These are phyloP conservation scores for Trichoderma pleuroti DNA, from an alignment of 2,329 filamentous ascomycete genomes.

Conservation along the genomic window DNA sequence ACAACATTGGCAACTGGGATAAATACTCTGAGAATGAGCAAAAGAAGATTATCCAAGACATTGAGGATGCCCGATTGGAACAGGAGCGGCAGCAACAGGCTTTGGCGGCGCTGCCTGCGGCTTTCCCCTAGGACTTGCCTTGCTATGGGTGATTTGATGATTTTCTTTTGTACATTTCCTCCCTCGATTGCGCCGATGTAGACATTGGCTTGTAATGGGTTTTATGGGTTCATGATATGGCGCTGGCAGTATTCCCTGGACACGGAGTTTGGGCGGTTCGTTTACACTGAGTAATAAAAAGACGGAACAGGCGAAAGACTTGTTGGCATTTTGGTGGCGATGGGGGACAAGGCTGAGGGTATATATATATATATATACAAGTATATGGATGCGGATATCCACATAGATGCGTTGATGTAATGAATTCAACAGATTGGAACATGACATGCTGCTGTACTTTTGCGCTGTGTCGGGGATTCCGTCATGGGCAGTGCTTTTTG, in stretches of 20 bases:
- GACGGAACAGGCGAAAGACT: not conserved
- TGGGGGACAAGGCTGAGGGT: not conserved
- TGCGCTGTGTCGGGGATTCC: not conserved
- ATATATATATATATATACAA: not conserved
- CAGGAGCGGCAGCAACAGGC: constrained; percentile 7
- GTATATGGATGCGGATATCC: not conserved
- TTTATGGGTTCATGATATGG: constrained; percentile 8
- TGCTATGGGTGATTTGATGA: not conserved
- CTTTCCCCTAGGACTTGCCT: not conserved
- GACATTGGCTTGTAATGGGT: not conserved
- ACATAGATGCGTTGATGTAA: not conserved
- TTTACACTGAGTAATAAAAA: not conserved
- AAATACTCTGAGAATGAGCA: constrained; percentile 57
- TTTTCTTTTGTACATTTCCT: not conserved
- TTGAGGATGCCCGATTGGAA: not conserved
- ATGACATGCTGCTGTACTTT: not conserved
- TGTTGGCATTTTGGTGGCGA: not conserved
- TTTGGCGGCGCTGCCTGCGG: not conserved
- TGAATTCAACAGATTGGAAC: not conserved
- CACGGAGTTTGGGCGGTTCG: constrained; percentile 4
- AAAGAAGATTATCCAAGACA: constrained; percentile 43
- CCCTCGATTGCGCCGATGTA: not conserved
- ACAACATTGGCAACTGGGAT: constrained; percentile 59
- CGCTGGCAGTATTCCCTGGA: not conserved
- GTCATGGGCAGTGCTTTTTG: not conserved